These are phyloP conservation scores for Carex arenaria DNA, from an alignment of 202 grass and related monocot genomes.

Conservation along the genomic window DNA sequence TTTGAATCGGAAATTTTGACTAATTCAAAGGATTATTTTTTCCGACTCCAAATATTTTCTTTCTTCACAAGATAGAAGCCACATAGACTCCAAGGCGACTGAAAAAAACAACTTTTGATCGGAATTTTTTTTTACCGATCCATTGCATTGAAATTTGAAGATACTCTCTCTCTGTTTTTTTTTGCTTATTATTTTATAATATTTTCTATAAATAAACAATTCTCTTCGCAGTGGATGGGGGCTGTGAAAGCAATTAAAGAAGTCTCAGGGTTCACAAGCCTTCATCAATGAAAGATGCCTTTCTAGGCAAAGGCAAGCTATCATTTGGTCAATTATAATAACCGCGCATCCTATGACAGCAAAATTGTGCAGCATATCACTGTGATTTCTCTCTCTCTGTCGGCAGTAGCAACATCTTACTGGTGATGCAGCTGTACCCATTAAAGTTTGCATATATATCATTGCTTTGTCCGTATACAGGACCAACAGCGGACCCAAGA, in stretches of 20 bases:
- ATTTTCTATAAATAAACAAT: too few relatives aligned
- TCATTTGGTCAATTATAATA: not conserved
- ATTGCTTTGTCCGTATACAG: not conserved
- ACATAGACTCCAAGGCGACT: too few relatives aligned
- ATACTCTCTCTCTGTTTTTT: too few relatives aligned
- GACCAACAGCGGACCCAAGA: not conserved
- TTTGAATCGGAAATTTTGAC: too few relatives aligned
- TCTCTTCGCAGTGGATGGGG: too few relatives aligned
- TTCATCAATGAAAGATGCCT: conserved; percentile 9
- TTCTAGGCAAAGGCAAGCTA: not conserved
- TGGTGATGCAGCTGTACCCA: not conserved
- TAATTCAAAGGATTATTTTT: too few relatives aligned
- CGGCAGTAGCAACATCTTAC: not conserved
- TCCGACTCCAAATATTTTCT: too few relatives aligned
- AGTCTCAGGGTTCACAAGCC: not conserved
- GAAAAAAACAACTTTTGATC: too few relatives aligned
- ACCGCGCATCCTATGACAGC: not conserved
- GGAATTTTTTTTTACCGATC: too few relatives aligned
- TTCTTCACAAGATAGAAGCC: too few relatives aligned
- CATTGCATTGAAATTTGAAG: too few relatives aligned
- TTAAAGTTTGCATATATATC: not conserved
- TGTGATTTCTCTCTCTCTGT: not conserved
- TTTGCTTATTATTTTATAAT: too few relatives aligned
- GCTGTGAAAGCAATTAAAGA: conserved; percentile 1
- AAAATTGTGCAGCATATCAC: not conserved